A percentile compares a stretch with the other conserved stretches of the same genome.
phyloP scores from a whole-genome alignment of 2,329 filamentous ascomycete species.

The Phoma sp. region DNA sequence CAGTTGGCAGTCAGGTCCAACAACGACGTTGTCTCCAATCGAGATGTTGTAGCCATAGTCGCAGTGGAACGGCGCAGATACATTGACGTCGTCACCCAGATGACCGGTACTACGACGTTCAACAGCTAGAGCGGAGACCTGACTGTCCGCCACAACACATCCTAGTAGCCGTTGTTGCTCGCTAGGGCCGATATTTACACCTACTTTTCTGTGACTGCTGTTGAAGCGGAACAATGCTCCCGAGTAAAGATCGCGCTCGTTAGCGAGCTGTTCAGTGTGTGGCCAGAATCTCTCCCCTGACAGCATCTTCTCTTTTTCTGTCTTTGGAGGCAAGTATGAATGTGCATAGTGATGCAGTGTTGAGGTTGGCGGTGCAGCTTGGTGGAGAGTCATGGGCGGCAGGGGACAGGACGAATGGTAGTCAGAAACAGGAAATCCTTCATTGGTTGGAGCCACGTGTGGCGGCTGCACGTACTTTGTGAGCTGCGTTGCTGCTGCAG shows the following conservation, averaged over 20 bases:
- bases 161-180: no score
- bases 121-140: no score
- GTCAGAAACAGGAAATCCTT: constrained; percentile 30
- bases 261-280: constrained; percentile 75
- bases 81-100: constrained; percentile 74
- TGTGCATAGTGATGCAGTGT: constrained; percentile 31
- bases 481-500: constrained; percentile 24
- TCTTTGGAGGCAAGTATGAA: constrained; percentile 51
- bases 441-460: constrained; percentile 52
- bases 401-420: constrained; percentile 14
- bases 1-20: constrained; percentile 83
- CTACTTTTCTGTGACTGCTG: constrained; percentile 74
- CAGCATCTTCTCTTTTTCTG: constrained; percentile 91
- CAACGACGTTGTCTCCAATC: constrained; percentile 82
- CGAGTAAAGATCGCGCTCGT: constrained; percentile 84
- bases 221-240: constrained; percentile 86
- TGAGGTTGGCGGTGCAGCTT: constrained; percentile 22
- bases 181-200: constrained; percentile 45
- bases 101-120: constrained; percentile 52
- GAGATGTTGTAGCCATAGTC: constrained; percentile 96
- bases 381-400: constrained; percentile 32
- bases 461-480: constrained; percentile 6
- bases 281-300: constrained; percentile 77
- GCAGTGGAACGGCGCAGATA: constrained; percentile 89
- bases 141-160: no score